Percentiles rank a stretch among this genome's conserved stretches.
These are phyloP conservation scores for Meira miltonrushii DNA, from an alignment of 1,284 basidiomycete species.

Conservation along the genomic window DNA sequence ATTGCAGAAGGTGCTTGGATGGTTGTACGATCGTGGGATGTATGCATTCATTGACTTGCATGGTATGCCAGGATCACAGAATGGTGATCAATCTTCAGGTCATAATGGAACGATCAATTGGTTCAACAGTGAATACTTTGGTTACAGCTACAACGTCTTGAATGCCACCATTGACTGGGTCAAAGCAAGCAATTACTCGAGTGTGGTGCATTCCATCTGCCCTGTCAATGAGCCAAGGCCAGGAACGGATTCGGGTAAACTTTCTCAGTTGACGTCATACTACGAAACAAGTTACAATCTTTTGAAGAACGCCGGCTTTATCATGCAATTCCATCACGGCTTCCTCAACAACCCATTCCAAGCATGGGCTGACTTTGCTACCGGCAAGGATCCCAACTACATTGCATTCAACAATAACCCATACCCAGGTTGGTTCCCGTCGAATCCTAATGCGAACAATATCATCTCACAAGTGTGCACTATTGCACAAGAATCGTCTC, in stretches of 20 bases:
- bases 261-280: slow-evolving; percentile 22
- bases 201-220: slow-evolving; percentile 38
- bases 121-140: slow-evolving; percentile 32
- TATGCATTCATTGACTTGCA: slow-evolving; percentile 55
- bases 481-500: slow-evolving; percentile 18
- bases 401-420: slow-evolving; percentile 47
- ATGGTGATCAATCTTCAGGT: slow-evolving; percentile 48
- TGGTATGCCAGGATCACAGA: slow-evolving; percentile 55
- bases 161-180: slow-evolving; percentile 35
- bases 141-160: slow-evolving; percentile 32
- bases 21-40: slow-evolving; percentile 52
- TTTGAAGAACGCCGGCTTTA: slow-evolving; percentile 24
- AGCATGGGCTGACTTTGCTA: slow-evolving; percentile 33
- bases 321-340: slow-evolving; percentile 45
- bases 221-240: slow-evolving; percentile 45
- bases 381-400: slow-evolving; percentile 38
- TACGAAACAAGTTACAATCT: slow-evolving; percentile 33
- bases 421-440: slow-evolving; percentile 47
- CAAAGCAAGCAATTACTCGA: slow-evolving; percentile 35
- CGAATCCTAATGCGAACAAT: slow-evolving; percentile 12
- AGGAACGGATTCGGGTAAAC: slow-evolving; percentile 20
- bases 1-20: slow-evolving; percentile 38
- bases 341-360: slow-evolving; percentile 23
- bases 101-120: slow-evolving; percentile 43
- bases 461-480: slow-evolving; percentile 25